Evolutionary conservation across 805 yeast genomes (phyloP).

Genomic region (Barnettozyma sucrosica): DNA sequence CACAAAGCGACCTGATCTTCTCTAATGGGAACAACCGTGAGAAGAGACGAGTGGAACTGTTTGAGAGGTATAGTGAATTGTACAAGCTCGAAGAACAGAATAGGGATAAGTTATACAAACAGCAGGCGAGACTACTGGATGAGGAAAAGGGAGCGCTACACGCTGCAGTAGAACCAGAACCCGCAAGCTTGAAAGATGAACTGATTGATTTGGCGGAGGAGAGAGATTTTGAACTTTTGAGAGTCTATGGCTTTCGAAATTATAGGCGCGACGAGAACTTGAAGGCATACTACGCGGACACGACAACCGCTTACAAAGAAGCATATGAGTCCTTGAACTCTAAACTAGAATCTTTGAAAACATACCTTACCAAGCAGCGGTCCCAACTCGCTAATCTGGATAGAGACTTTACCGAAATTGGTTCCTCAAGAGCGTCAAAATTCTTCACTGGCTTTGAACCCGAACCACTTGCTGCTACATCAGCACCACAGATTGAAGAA

Average conservation of each 20-base stretch:
- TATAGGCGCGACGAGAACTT: conserved; percentile 25
- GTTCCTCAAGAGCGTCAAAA: conserved; percentile 26
- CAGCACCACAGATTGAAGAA: background rate
- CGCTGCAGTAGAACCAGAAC: conserved; percentile 2
- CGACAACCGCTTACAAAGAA: conserved; percentile 24
- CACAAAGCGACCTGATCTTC: conserved; percentile 19
- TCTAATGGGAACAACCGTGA: conserved; percentile 27
- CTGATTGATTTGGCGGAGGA: conserved; percentile 29
- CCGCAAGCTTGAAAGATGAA: conserved; percentile 10
- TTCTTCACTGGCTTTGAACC: conserved; percentile 26
- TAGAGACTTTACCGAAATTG: conserved; percentile 25
- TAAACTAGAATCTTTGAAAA: conserved; percentile 29
- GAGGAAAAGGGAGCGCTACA: background rate
- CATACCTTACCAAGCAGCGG: conserved; percentile 28
- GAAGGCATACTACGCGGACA: conserved; percentile 22
- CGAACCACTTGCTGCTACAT: background rate
- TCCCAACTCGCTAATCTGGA: conserved; percentile 23
- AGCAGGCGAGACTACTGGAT: conserved; percentile 5
- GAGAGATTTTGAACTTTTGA: conserved; percentile 29
- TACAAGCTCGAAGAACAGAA: conserved; percentile 16
- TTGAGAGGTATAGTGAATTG: conserved; percentile 18
- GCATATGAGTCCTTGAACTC: conserved; percentile 24
- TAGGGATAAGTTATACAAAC: conserved; percentile 7
- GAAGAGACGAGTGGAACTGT: conserved; percentile 23
- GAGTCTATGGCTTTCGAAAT: conserved; percentile 22